Percentiles rank a stretch among this genome's conserved stretches.
phyloP scores from a whole-genome alignment of 352 stramenopile species.

The Phytophthora foliorum region DNA sequence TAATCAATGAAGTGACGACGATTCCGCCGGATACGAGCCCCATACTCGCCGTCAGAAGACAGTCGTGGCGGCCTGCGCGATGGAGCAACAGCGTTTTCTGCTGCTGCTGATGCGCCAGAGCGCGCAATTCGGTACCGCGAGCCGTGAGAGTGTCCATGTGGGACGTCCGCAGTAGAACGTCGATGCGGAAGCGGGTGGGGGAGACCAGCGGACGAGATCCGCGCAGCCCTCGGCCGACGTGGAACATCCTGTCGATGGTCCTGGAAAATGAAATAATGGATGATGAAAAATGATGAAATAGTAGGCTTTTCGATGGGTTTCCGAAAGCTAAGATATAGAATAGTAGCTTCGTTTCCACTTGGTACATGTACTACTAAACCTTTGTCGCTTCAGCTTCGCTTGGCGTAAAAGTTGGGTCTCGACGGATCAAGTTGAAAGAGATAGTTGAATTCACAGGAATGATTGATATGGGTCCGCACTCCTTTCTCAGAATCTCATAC shows the following conservation, averaged over 20 bases:
- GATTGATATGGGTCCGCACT: no score
- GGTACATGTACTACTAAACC: no score
- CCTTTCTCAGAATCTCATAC: no score
- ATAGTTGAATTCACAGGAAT: no score
- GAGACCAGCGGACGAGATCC: constrained; percentile 5
- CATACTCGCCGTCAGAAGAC: constrained; percentile 60
- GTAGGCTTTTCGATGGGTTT: constrained; percentile 6
- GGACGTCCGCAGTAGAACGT: constrained; percentile 11
- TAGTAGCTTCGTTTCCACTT: no score
- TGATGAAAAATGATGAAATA: constrained; percentile 11
- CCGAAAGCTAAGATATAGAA: not conserved
- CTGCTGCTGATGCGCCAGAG: constrained; percentile 27
- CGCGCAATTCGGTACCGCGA: constrained; percentile 26
- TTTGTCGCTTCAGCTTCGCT: no score
- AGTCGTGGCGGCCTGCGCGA: constrained; percentile 42
- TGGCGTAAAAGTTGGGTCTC: no score
- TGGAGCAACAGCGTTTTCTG: constrained; percentile 21
- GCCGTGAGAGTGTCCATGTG: constrained; percentile 19
- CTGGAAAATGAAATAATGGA: constrained; percentile 8
- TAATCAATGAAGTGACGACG: constrained; percentile 43
- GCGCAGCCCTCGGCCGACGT: constrained; percentile 4
- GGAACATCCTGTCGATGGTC: constrained; percentile 14
- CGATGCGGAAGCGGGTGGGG: not conserved
- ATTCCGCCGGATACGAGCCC: constrained; percentile 59
- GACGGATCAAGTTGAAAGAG: no score